Evolutionary conservation across 441 rosid genomes (phyloP).

Genomic region (Cnidoscolus chayamansa): DNA sequence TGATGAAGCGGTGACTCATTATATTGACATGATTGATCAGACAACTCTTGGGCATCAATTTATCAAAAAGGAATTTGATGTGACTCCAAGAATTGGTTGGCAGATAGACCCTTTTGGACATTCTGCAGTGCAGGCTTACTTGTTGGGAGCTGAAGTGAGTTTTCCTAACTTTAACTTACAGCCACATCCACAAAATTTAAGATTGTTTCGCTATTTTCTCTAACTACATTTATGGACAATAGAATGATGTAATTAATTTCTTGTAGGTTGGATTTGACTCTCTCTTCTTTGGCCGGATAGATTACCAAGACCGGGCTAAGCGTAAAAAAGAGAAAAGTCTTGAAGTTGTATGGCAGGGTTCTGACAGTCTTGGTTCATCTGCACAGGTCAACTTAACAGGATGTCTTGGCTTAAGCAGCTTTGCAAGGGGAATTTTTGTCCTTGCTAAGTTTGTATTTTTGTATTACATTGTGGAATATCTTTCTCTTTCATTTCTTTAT

Average conservation of each 20-base stretch:
- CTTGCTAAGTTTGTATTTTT: neutral
- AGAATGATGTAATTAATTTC: slow-evolving; percentile 25
- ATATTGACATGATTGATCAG: slow-evolving; percentile 99
- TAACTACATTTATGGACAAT: slow-evolving; percentile 4
- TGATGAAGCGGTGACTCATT: slow-evolving; percentile 93
- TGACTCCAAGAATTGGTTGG: slow-evolving; percentile 99
- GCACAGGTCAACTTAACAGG: slow-evolving; percentile 50
- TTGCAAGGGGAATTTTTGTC: slow-evolving; percentile 3
- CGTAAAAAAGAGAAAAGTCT: slow-evolving; percentile 86
- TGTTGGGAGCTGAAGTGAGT: slow-evolving; percentile 88
- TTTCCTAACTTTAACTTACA: slow-evolving; percentile 19
- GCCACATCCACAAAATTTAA: slow-evolving; percentile 7
- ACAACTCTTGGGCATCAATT: slow-evolving; percentile 91
- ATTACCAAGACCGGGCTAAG: slow-evolving; percentile 92
- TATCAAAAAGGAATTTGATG: slow-evolving; percentile 69
- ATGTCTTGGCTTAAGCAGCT: slow-evolving; percentile 6
- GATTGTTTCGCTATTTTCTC: slow-evolving; percentile 16
- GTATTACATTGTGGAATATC: neutral
- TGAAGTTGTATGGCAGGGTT: slow-evolving; percentile 96
- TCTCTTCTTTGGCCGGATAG: slow-evolving; percentile 89
- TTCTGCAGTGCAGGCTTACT: slow-evolving; percentile 98
- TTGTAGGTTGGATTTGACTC: slow-evolving; percentile 93
- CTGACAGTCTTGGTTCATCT: slow-evolving; percentile 89
- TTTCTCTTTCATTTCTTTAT: no score
- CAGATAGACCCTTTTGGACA: slow-evolving; percentile 99